phyloP scores from a whole-genome alignment of 108 stramenopile genomes.

The Skeletonema grethae region DNA sequence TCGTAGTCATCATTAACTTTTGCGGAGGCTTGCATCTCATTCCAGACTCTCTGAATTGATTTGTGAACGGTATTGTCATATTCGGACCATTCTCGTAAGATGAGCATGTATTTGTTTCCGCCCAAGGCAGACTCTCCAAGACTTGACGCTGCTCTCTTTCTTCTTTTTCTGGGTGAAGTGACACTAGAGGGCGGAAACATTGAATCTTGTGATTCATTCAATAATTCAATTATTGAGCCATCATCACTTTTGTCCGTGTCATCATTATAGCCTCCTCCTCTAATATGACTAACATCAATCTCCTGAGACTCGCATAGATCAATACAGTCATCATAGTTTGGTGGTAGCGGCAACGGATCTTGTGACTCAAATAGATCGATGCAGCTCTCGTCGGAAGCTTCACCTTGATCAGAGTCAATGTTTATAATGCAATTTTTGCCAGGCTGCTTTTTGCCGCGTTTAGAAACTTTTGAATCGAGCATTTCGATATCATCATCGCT shows the following conservation, averaged over 20 bases:
- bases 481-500: not conserved
- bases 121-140: not conserved
- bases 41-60: slow-evolving; percentile 35
- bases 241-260: not conserved
- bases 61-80: slow-evolving; percentile 25
- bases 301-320: slow-evolving; percentile 18
- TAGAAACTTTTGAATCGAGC: not conserved
- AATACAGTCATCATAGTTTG: slow-evolving; percentile 6
- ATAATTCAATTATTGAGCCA: not conserved
- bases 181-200: not conserved
- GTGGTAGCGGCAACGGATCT: not conserved
- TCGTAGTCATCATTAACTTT: not conserved
- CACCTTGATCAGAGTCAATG: not conserved
- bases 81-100: slow-evolving; percentile 29
- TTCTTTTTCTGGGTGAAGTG: not conserved
- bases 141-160: not conserved
- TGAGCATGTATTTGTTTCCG: slow-evolving; percentile 6
- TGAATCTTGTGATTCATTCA: not conserved
- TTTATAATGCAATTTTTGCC: not conserved
- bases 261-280: slow-evolving; percentile 4
- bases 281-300: not conserved
- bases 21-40: not conserved
- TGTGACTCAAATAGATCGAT: slow-evolving; percentile 5
- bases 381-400: slow-evolving; percentile 9
- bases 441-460: not conserved